These are phyloP conservation scores for Phalaenopsis equestris DNA, from an alignment of 106 monocot species.

Conservation along the genomic window DNA sequence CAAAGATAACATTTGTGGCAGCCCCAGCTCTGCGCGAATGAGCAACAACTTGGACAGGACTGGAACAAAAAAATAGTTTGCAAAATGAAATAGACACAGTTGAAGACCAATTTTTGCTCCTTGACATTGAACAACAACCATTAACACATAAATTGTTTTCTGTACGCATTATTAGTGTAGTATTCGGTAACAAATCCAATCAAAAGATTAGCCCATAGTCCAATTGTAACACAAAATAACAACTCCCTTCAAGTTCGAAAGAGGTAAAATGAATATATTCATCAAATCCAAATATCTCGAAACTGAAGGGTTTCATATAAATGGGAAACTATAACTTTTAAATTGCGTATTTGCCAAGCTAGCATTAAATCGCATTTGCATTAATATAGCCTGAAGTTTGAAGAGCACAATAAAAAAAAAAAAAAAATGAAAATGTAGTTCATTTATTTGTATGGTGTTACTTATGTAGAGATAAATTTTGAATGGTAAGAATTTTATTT, in stretches of 20 bases:
- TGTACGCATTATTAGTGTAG: slow-evolving; percentile 70
- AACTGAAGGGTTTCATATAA: too few relatives aligned
- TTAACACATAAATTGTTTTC: slow-evolving; percentile 13
- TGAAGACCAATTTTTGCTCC: background rate
- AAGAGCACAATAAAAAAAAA: too few relatives aligned
- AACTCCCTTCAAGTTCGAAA: slow-evolving; percentile 31
- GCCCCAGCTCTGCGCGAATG: slow-evolving; percentile 69
- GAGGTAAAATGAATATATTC: background rate
- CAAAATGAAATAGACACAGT: background rate
- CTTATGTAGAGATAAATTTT: too few relatives aligned
- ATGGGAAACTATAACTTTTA: too few relatives aligned
- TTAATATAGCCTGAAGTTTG: too few relatives aligned
- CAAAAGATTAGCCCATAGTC: slow-evolving; percentile 64
- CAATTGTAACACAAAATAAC: slow-evolving; percentile 77
- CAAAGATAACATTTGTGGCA: slow-evolving; percentile 69
- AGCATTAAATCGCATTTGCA: too few relatives aligned
- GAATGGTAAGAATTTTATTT: too few relatives aligned
- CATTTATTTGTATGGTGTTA: too few relatives aligned
- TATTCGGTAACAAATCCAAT: slow-evolving; percentile 67
- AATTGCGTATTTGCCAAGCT: too few relatives aligned
- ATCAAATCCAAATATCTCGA: background rate
- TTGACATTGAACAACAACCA: too few relatives aligned
- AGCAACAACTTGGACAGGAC: slow-evolving; percentile 74
- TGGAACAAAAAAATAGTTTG: slow-evolving; percentile 6
- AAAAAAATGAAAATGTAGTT: too few relatives aligned